Evolutionary conservation across 2,329 filamentous ascomycete species (phyloP).

Genomic region (Ophiosphaerella herpotricha): DNA sequence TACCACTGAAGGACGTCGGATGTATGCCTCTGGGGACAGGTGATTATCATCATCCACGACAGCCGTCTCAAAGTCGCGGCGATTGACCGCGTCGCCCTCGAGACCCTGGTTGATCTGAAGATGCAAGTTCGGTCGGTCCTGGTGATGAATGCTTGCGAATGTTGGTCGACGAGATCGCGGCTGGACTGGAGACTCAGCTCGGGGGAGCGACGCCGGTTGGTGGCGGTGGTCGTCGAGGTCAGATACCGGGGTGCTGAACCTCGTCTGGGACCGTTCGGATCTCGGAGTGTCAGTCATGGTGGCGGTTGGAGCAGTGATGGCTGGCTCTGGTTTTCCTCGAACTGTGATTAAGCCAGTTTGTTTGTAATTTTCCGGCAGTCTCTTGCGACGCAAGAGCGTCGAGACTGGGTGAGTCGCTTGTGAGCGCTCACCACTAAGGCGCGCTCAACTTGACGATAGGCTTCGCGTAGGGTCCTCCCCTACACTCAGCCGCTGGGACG

Average conservation of each 20-base stretch:
- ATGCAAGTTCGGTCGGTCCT: slow-evolving; percentile 51
- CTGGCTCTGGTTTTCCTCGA: slow-evolving; percentile 17
- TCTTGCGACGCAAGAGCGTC: slow-evolving; percentile 40
- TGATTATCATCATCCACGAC: slow-evolving; percentile 72
- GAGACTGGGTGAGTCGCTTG: slow-evolving; percentile 55
- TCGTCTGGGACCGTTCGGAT: slow-evolving; percentile 70
- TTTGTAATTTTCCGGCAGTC: slow-evolving; percentile 11
- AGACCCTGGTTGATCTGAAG: slow-evolving; percentile 52
- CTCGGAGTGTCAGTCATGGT: slow-evolving; percentile 59
- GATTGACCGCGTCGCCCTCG: slow-evolving; percentile 47
- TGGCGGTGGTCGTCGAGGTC: slow-evolving; percentile 87
- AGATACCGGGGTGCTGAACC: slow-evolving; percentile 74
- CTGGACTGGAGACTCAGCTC: slow-evolving; percentile 51
- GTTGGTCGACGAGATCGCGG: slow-evolving; percentile 67
- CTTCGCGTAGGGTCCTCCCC: slow-evolving; percentile 53
- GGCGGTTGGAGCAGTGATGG: slow-evolving; percentile 32
- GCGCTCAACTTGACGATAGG: slow-evolving; percentile 57
- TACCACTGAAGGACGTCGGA: slow-evolving; percentile 52
- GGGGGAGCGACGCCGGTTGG: slow-evolving; percentile 65
- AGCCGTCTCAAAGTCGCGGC: slow-evolving; percentile 86
- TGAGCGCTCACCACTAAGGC: slow-evolving; percentile 58
- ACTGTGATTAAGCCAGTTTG: slow-evolving; percentile 31
- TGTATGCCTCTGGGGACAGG: slow-evolving; percentile 52
- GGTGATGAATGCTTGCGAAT: slow-evolving; percentile 66
- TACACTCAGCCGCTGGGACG: slow-evolving; percentile 49